phyloP scores from a whole-genome alignment of 169 alveolate genomes.

The Eimeria sp. region DNA sequence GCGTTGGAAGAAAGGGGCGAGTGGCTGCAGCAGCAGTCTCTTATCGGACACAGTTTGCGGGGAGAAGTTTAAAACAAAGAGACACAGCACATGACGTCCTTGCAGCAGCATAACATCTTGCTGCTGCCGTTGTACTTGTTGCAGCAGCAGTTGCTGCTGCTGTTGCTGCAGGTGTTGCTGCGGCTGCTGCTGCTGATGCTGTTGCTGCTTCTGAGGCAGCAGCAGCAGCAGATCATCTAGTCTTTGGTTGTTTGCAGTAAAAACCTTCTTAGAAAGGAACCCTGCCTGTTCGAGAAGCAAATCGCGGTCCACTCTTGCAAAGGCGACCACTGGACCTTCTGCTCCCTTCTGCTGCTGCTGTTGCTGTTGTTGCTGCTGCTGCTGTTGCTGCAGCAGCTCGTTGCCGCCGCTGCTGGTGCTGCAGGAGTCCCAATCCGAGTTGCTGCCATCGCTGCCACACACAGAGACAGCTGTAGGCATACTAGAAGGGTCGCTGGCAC shows the following conservation, averaged over 20 bases:
- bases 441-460: slow-evolving; percentile 13
- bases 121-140: not conserved
- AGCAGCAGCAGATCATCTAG: no score
- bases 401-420: not conserved
- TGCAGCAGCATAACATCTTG: not conserved
- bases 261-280: not conserved
- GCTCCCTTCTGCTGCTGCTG: not conserved
- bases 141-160: not conserved
- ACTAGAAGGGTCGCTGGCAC: not conserved
- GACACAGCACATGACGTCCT: slow-evolving; percentile 3
- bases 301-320: not conserved
- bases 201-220: slow-evolving; percentile 1
- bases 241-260: not conserved
- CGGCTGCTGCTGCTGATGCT: not conserved
- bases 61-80: not conserved
- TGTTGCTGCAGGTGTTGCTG: no score
- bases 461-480: slow-evolving; percentile 9
- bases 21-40: not conserved
- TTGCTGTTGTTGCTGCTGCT: not conserved
- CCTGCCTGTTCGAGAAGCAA: not conserved
- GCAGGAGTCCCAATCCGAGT: slow-evolving; percentile 13
- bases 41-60: not conserved
- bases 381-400: not conserved
- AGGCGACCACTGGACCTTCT: slow-evolving; percentile 6
- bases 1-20: slow-evolving; percentile 3